Conservation (phyloP, 1,284 basidiomycete genomes). For the Blastosporella zonata region DNA sequence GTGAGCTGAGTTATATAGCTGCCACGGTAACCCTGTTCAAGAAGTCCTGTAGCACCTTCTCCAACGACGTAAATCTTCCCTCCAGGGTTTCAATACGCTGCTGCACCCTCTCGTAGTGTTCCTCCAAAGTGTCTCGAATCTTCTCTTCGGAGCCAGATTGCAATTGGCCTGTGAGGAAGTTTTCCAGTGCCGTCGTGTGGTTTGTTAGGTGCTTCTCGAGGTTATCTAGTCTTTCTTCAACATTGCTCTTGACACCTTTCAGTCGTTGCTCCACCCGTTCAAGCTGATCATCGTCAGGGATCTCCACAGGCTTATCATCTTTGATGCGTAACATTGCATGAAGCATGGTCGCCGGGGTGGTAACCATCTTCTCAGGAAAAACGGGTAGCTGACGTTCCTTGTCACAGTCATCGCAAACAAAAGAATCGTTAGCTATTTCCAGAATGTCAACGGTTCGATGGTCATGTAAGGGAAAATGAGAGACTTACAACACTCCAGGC, state of each 20-base stretch:
- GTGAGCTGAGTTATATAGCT: too few relatives aligned
- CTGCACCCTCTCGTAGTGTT: background rate
- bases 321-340: conserved; percentile 6
- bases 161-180: background rate
- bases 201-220: background rate
- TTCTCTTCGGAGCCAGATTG: background rate
- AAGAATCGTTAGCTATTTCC: background rate
- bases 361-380: conserved; percentile 2
- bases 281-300: conserved; percentile 7
- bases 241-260: background rate
- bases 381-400: background rate
- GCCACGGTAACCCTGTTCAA: background rate
- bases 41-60: background rate
- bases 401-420: conserved; percentile 7
- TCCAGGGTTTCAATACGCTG: background rate
- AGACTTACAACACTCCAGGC: conserved; percentile 5
- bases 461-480: background rate
- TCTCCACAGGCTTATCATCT: conserved; percentile 6
- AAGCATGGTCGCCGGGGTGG: background rate
- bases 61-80: background rate
- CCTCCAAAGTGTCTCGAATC: background rate
- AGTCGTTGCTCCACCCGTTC: conserved; percentile 4
- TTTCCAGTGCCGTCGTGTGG: background rate
- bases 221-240: background rate
- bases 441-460: background rate